These are phyloP conservation scores for Sugiyamaella qingdaonensis DNA, from an alignment of 805 yeast species.

Conservation along the genomic window DNA sequence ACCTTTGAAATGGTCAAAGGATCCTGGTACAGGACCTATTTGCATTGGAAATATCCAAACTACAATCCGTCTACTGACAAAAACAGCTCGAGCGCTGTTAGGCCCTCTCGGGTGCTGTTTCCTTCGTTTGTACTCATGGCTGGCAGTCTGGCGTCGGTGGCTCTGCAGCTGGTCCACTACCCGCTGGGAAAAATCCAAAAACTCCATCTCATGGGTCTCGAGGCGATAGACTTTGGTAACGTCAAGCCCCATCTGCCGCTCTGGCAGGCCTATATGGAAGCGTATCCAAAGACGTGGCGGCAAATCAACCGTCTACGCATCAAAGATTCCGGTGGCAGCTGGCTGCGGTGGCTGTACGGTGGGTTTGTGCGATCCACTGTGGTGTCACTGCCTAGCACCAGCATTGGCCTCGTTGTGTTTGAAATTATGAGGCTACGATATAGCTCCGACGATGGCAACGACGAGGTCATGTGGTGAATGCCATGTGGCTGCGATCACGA, in stretches of 20 bases:
- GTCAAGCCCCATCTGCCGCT: constrained; percentile 18
- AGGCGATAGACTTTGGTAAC: constrained; percentile 63
- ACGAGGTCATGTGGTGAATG: not conserved
- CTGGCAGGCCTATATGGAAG: constrained; percentile 55
- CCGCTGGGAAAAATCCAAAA: constrained; percentile 79
- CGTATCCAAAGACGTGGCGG: constrained; percentile 70
- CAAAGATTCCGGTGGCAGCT: constrained; percentile 49
- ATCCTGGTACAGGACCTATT: constrained; percentile 29
- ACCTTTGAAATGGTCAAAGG: constrained; percentile 78
- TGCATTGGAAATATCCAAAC: constrained; percentile 22
- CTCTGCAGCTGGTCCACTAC: constrained; percentile 73
- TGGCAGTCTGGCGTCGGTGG: constrained; percentile 81
- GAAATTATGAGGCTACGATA: constrained; percentile 61
- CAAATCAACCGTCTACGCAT: constrained; percentile 51
- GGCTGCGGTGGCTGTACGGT: constrained; percentile 67
- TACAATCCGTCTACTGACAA: constrained; percentile 18
- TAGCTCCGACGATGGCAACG: constrained; percentile 11
- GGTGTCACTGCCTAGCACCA: constrained; percentile 81
- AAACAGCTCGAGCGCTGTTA: constrained; percentile 22
- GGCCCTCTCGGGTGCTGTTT: constrained; percentile 45
- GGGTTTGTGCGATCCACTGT: constrained; percentile 73
- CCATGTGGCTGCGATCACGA: not conserved
- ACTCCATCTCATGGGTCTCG: constrained; percentile 72
- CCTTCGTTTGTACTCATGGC: constrained; percentile 72
- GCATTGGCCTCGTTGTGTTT: constrained; percentile 77